A percentile compares a stretch with the other conserved stretches of the same genome.
phyloP scores from a whole-genome alignment of 805 yeast species.

The Wickerhamiella qilinensis region DNA sequence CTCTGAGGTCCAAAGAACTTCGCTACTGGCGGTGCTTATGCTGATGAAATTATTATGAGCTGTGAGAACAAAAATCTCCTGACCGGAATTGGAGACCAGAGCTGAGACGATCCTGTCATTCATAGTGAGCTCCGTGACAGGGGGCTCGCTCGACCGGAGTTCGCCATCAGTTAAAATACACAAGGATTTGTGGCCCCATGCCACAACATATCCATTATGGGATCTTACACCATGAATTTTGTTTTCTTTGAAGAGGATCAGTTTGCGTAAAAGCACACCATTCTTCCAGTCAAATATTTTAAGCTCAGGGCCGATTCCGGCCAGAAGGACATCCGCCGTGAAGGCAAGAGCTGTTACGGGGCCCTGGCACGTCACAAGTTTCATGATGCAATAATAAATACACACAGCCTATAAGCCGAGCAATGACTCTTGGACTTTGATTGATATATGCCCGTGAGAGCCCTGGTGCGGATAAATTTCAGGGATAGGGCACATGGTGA shows the following conservation, averaged over 20 bases:
- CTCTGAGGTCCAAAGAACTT: constrained; percentile 23
- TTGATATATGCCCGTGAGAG: no score
- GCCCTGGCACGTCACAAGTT: constrained; percentile 19
- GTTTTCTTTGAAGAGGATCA: constrained; percentile 45
- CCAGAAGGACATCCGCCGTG: constrained; percentile 27
- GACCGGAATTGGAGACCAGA: constrained; percentile 29
- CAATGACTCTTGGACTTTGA: no score
- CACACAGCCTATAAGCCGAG: no score
- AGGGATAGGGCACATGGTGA: no score
- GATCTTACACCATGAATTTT: constrained; percentile 67
- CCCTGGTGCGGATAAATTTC: no score
- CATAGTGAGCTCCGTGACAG: constrained; percentile 24
- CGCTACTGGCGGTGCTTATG: constrained; percentile 17
- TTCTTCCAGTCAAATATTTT: constrained; percentile 34
- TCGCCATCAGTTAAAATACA: not conserved
- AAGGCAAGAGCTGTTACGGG: constrained; percentile 55
- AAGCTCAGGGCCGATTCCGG: constrained; percentile 60
- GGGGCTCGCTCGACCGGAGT: constrained; percentile 26
- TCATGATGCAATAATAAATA: no score
- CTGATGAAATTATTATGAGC: constrained; percentile 60
- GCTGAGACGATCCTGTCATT: constrained; percentile 71
- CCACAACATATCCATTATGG: constrained; percentile 21
- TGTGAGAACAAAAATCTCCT: constrained; percentile 39
- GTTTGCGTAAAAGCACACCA: constrained; percentile 24
- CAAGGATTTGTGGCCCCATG: constrained; percentile 64